These are phyloP conservation scores for Aspergillus pseudoviridinutans DNA, from an alignment of 2,329 filamentous ascomycete species.

Conservation along the genomic window DNA sequence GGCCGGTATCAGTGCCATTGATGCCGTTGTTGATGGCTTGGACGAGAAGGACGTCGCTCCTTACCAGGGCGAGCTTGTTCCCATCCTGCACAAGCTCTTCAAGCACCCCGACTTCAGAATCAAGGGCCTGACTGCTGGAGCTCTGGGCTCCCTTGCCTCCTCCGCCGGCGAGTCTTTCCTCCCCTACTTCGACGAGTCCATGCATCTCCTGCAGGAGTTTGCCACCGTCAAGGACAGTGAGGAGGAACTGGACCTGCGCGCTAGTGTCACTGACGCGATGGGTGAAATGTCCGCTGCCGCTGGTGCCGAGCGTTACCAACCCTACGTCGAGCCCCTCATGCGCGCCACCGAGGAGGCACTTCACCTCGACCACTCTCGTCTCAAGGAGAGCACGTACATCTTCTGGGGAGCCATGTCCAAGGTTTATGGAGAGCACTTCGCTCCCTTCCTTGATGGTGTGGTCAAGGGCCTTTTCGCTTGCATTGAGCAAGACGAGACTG, in stretches of 20 bases:
- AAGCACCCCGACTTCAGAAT: conserved; percentile 81
- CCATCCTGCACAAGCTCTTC: conserved; percentile 79
- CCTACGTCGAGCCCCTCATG: conserved; percentile 88
- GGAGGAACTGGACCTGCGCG: conserved; percentile 84
- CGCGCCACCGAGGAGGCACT: conserved; percentile 87
- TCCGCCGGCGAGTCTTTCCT: conserved; percentile 78
- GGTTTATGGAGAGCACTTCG: conserved; percentile 71
- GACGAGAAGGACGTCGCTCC: conserved; percentile 74
- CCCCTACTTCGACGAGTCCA: conserved; percentile 87
- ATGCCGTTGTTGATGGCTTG: conserved; percentile 77
- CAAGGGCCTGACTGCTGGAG: conserved; percentile 83
- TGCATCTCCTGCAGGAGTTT: conserved; percentile 82
- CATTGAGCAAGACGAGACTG: conserved; percentile 82
- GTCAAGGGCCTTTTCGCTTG: conserved; percentile 67
- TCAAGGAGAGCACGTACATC: conserved; percentile 96
- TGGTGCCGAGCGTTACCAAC: conserved; percentile 79
- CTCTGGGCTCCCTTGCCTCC: conserved; percentile 83
- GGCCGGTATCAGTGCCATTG: conserved; percentile 82
- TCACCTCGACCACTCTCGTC: conserved; percentile 78
- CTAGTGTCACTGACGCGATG: conserved; percentile 86
- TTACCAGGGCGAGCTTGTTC: conserved; percentile 79
- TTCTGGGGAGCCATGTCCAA: conserved; percentile 93
- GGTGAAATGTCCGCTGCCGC: conserved; percentile 89
- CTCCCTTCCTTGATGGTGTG: conserved; percentile 45
- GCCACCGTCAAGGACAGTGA: conserved; percentile 83